Evolutionary conservation across 2,329 filamentous ascomycete genomes (phyloP).

Genomic region (Penicillium sp.): DNA sequence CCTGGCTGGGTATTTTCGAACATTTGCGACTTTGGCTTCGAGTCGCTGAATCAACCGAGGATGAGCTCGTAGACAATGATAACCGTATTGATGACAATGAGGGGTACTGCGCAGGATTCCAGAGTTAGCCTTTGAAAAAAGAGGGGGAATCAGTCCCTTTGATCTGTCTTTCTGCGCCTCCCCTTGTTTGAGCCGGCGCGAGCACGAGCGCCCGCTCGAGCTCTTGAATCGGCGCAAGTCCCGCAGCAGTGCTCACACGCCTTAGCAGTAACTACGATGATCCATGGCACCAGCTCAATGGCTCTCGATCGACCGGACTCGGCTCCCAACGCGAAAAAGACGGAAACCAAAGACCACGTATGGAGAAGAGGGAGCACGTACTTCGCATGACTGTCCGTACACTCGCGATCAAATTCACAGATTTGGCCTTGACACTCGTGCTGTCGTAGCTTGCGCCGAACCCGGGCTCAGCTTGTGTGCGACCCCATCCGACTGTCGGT

Average conservation of each 20-base stretch:
- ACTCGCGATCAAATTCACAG: conserved; percentile 83
- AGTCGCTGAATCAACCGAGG: conserved; percentile 51
- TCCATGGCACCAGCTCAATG: neutral
- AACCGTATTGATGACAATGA: conserved; percentile 75
- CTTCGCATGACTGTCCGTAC: conserved; percentile 89
- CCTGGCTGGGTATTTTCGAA: too few relatives aligned
- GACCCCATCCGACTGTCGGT: conserved; percentile 69
- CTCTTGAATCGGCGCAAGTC: too few relatives aligned
- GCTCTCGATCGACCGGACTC: neutral
- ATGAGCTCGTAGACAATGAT: conserved; percentile 79
- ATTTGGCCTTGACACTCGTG: conserved; percentile 75
- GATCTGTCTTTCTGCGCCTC: too few relatives aligned
- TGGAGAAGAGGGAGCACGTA: conserved; percentile 44
- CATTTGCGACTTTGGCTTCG: too few relatives aligned
- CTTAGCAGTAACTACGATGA: too few relatives aligned
- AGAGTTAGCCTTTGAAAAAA: neutral
- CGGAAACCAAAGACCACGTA: neutral
- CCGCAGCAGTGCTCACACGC: neutral
- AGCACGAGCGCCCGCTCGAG: too few relatives aligned
- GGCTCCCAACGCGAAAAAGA: too few relatives aligned
- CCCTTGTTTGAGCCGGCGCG: too few relatives aligned
- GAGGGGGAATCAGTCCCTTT: too few relatives aligned
- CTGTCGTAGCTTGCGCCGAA: conserved; percentile 69
- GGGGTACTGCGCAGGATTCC: conserved; percentile 56
- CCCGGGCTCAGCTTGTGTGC: conserved; percentile 58